These are phyloP conservation scores for Terfezia claveryi DNA, from an alignment of 495 filamentous ascomycete genomes.

Conservation along the genomic window DNA sequence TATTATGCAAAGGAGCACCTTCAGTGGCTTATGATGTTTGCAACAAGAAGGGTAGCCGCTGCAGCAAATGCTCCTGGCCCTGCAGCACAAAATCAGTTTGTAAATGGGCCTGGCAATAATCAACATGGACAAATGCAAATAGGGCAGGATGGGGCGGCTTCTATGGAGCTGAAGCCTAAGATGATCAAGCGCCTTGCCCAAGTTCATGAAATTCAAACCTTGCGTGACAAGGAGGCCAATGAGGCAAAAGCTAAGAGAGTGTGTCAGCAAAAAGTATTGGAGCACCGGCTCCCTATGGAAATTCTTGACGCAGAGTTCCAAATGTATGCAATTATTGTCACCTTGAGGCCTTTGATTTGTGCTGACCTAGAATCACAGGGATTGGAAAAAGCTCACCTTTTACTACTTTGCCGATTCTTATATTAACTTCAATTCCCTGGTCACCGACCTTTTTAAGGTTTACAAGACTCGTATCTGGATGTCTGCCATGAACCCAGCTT, in stretches of 20 bases:
- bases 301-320: conserved; percentile 98
- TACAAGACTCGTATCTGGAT: conserved; percentile 99
- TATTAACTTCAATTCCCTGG: conserved; percentile 95
- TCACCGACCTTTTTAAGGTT: conserved; percentile 93
- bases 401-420: conserved; percentile 97
- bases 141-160: conserved; percentile 48
- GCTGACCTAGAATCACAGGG: conserved; percentile 32
- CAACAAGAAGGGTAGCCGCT: conserved; percentile 44
- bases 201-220: conserved; percentile 61
- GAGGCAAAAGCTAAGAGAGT: conserved; percentile 94
- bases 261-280: conserved; percentile 84
- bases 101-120: conserved; percentile 41
- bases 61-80: conserved; percentile 29
- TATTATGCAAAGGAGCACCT: conserved; percentile 83
- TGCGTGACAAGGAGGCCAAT: conserved; percentile 88
- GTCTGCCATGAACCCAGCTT: conserved; percentile 95
- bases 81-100: conserved; percentile 24
- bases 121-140: conserved; percentile 14
- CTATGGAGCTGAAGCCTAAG: conserved; percentile 71
- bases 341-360: neutral
- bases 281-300: conserved; percentile 91
- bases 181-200: conserved; percentile 88
- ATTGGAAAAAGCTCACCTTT: conserved; percentile 96
- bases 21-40: conserved; percentile 94
- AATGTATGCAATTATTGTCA: conserved; percentile 40